Evolutionary conservation across 1,139 yeast genomes (phyloP).

Genomic region (Fermentozyma sake): DNA sequence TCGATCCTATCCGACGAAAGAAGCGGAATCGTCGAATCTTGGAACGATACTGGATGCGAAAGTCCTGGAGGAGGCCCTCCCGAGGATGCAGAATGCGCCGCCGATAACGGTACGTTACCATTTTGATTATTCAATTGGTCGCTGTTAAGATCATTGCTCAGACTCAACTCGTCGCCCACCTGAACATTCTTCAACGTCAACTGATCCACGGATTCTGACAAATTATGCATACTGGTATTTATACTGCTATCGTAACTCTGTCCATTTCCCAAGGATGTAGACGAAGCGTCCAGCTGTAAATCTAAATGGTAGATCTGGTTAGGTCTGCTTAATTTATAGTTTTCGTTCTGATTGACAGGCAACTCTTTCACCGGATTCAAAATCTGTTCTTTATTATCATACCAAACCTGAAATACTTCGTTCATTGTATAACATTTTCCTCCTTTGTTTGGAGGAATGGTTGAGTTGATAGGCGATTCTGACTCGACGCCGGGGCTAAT

Average conservation of each 20-base stretch:
- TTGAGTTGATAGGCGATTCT: too few species aligned
- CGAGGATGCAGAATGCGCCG: constrained; percentile 1
- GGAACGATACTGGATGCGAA: constrained; percentile 3
- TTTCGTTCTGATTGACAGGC: constrained; percentile 25
- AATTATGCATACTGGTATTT: neutral
- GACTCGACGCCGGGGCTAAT: too few species aligned
- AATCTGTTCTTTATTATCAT: constrained; percentile 36
- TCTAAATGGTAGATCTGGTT: constrained; percentile 36
- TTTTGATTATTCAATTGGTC: too few species aligned
- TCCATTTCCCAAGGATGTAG: constrained; percentile 5
- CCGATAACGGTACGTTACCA: too few species aligned
- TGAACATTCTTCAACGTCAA: too few species aligned
- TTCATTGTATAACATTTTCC: constrained; percentile 44
- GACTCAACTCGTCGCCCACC: too few species aligned
- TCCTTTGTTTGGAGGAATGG: constrained; percentile 36
- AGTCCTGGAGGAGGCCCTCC: constrained; percentile 19
- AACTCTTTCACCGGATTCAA: constrained; percentile 18
- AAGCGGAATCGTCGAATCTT: constrained; percentile 8
- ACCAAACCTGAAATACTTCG: constrained; percentile 53
- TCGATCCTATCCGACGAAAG: constrained; percentile 38
- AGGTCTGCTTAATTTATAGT: constrained; percentile 28
- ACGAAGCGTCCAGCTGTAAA: constrained; percentile 10
- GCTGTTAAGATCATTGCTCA: too few species aligned
- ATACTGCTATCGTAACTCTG: constrained; percentile 1
- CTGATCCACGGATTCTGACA: too few species aligned